Evolutionary conservation across 106 monocot species (phyloP).

Genomic region (Amphibolis antarctica): DNA sequence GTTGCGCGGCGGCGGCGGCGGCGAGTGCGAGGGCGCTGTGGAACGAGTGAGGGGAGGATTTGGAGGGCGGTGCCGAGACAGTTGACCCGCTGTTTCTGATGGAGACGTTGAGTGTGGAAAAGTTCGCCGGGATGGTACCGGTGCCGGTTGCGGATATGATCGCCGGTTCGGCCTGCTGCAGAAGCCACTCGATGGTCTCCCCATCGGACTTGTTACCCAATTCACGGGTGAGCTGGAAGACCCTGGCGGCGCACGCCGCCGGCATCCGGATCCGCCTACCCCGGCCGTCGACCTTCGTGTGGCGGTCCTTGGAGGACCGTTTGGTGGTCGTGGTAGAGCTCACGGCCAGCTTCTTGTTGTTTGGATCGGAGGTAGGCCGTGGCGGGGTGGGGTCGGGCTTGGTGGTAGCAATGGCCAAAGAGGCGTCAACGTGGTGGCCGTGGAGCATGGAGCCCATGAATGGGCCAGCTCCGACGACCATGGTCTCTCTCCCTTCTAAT

Average conservation of each 20-base stretch:
- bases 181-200: slow-evolving; percentile 86
- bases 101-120: slow-evolving; percentile 70
- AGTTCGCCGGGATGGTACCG: slow-evolving; percentile 78
- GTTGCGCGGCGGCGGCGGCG: slow-evolving; percentile 17
- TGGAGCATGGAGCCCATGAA: slow-evolving; percentile 29
- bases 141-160: slow-evolving; percentile 82
- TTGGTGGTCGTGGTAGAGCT: slow-evolving; percentile 15
- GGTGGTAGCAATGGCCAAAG: slow-evolving; percentile 28
- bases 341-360: slow-evolving; percentile 20
- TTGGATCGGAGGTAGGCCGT: neutral
- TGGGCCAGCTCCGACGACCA: neutral
- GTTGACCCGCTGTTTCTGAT: slow-evolving; percentile 38
- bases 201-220: slow-evolving; percentile 84
- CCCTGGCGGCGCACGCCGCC: slow-evolving; percentile 64
- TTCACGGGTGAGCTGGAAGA: slow-evolving; percentile 82
- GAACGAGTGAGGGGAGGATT: slow-evolving; percentile 28
- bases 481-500: slow-evolving; percentile 6
- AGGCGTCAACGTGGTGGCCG: slow-evolving; percentile 14
- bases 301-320: slow-evolving; percentile 66
- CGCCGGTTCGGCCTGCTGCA: slow-evolving; percentile 79
- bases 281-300: slow-evolving; percentile 81
- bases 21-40: slow-evolving; percentile 34
- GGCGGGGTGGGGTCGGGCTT: neutral
- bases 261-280: slow-evolving; percentile 87
- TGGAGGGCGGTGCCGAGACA: slow-evolving; percentile 24